These are phyloP conservation scores for Solidago caesia DNA, from an alignment of 129 eudicot species.

Conservation along the genomic window DNA sequence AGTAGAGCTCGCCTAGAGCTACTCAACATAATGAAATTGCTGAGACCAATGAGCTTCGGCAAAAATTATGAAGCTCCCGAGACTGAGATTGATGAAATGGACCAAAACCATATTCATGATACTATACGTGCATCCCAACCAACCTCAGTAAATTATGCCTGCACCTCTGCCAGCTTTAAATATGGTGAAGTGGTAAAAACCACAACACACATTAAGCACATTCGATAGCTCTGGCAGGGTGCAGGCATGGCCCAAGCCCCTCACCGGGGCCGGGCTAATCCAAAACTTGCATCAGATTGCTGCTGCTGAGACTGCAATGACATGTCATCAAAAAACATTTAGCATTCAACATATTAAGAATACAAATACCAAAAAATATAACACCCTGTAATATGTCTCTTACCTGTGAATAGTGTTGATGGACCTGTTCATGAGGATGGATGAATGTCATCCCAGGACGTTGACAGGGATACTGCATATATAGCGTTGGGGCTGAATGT, in stretches of 20 bases:
- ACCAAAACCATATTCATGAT: slow-evolving; percentile 4
- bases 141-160: slow-evolving; percentile 69
- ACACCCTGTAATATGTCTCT: background rate
- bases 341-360: background rate
- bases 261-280: slow-evolving; percentile 99
- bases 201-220: slow-evolving; percentile 12
- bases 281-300: slow-evolving; percentile 75
- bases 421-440: slow-evolving; percentile 86
- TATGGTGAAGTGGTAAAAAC: slow-evolving; percentile 21
- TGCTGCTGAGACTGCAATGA: slow-evolving; percentile 65
- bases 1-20: slow-evolving; percentile 37
- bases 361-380: background rate
- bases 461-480: slow-evolving; percentile 84
- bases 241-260: slow-evolving; percentile 99
- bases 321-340: slow-evolving; percentile 28
- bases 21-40: slow-evolving; percentile 29
- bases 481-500: slow-evolving; percentile 63
- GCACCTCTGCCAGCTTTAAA: slow-evolving; percentile 60
- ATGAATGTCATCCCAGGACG: slow-evolving; percentile 74
- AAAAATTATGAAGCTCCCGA: slow-evolving; percentile 42
- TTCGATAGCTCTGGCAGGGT: slow-evolving; percentile 47
- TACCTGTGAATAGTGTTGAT: slow-evolving; percentile 78
- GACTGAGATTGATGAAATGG: slow-evolving; percentile 50
- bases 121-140: slow-evolving; percentile 33
- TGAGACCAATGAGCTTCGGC: slow-evolving; percentile 42